These are phyloP conservation scores for Ilyonectria mors-panacis DNA, from an alignment of 2,329 filamentous ascomycete genomes.

Conservation along the genomic window DNA sequence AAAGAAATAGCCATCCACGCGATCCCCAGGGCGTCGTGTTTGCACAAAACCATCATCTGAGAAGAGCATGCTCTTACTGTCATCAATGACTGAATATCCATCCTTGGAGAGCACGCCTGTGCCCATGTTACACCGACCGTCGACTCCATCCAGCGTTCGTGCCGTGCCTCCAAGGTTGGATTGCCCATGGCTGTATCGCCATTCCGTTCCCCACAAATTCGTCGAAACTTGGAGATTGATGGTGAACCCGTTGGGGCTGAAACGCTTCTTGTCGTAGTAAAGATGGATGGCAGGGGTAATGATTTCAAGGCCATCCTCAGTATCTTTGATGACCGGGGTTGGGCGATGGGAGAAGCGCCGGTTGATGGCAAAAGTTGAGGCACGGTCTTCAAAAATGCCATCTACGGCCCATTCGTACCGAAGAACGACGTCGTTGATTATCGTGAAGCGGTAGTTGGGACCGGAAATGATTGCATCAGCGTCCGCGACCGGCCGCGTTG, in stretches of 20 bases:
- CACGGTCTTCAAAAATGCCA: slow-evolving; percentile 72
- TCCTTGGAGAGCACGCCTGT: slow-evolving; percentile 65
- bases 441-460: slow-evolving; percentile 69
- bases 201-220: slow-evolving; percentile 56
- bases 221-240: slow-evolving; percentile 60
- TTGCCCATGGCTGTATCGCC: slow-evolving; percentile 62
- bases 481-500: slow-evolving; percentile 37
- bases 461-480: slow-evolving; percentile 37
- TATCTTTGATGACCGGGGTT: slow-evolving; percentile 64
- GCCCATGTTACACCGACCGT: slow-evolving; percentile 66
- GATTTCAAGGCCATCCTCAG: slow-evolving; percentile 65
- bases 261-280: slow-evolving; percentile 71
- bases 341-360: slow-evolving; percentile 58
- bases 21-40: slow-evolving; percentile 60
- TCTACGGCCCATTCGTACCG: slow-evolving; percentile 75
- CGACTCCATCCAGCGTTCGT: slow-evolving; percentile 67
- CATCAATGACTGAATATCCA: slow-evolving; percentile 68
- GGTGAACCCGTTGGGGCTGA: slow-evolving; percentile 65
- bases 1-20: slow-evolving; percentile 73
- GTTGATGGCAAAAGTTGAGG: slow-evolving; percentile 73
- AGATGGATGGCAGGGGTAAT: slow-evolving; percentile 69
- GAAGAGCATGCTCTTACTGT: slow-evolving; percentile 70
- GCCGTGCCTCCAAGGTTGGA: slow-evolving; percentile 67
- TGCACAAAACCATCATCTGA: slow-evolving; percentile 67
- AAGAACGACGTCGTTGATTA: slow-evolving; percentile 69